Base-by-base conservation (phyloP, 495 filamentous ascomycete genomes). In the Penicillium goetzii region DNA sequence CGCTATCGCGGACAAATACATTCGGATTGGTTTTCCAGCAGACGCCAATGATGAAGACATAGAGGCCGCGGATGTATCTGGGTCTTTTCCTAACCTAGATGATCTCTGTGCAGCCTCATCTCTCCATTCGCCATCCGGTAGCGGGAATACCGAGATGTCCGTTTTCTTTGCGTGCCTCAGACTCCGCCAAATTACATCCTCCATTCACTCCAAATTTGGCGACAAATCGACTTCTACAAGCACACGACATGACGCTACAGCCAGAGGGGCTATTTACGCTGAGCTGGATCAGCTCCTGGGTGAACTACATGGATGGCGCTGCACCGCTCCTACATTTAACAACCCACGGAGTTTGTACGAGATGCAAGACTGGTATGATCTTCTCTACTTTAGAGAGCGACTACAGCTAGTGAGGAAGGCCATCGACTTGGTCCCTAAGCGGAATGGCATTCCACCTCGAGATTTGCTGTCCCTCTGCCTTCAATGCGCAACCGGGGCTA, bases 1-100 rank as follows among this genome's bases (percentile, higher is more conserved):
- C 53, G 67, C 69, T 2, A 68, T 74, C 21, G 58, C 58, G 0
- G 72, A 74, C 38, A 50, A 40, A 58, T 61, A 67, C 33, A 72
- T 74, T 33, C 36, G 59, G 7, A 57, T 72, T 30, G 62, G 60
- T 4, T 68, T 74, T 23, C 72, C 72, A 19, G 68, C 56, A 7
- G 63, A 74, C 62, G 72, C 69, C 0, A 64, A 72, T 52, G 72
- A 74, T 54, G 72, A 70, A 26, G 69, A 72, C 25, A 62, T 74
- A 3, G 69, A 72, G 43, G 61, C 69, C 45, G 72, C 72, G 17
- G 69, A 68, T n/a, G 43, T 25, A 4, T 68, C 69, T 23, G 56
- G 65, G 14, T 43, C 68, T 0, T 67, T 69, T 47, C 23, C 59
- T 1, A 64, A 74, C 17, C 30, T 74, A 11, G 63, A 72, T 32